Percentiles rank a stretch among this genome's conserved stretches.
Conservation (phyloP, 179 eudicot species). For the Gypsophila paniculata region DNA sequence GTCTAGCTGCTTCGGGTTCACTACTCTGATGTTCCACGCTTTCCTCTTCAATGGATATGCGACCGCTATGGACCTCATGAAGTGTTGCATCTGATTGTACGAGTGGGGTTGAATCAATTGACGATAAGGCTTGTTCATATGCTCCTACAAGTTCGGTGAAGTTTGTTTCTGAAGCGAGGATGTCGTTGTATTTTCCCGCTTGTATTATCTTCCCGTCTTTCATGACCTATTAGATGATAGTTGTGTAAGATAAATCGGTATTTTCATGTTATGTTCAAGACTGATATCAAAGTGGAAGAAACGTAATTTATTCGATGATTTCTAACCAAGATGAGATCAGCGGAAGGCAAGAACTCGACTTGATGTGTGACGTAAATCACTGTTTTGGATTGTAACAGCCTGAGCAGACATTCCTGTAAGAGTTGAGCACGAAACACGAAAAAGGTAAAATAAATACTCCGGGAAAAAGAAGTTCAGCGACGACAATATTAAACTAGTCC, state of each 20-base stretch:
- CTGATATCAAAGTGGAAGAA: slow-evolving; percentile 27
- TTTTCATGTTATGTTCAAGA: neutral
- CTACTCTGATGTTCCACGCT: slow-evolving; percentile 23
- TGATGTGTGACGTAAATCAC: slow-evolving; percentile 87
- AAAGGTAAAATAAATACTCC: too few species aligned
- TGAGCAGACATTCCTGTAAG: slow-evolving; percentile 68
- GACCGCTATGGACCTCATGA: slow-evolving; percentile 13
- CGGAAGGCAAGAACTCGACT: slow-evolving; percentile 79
- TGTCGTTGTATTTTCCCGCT: slow-evolving; percentile 70
- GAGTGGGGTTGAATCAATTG: slow-evolving; percentile 37
- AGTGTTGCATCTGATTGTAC: slow-evolving; percentile 8
- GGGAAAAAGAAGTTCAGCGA: neutral
- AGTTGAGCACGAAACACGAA: neutral
- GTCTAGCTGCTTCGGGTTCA: slow-evolving; percentile 36
- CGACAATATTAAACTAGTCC: too few species aligned
- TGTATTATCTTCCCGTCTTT: slow-evolving; percentile 73
- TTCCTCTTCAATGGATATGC: slow-evolving; percentile 22
- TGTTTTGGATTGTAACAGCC: slow-evolving; percentile 60
- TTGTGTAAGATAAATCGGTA: neutral
- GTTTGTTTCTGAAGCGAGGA: slow-evolving; percentile 64
- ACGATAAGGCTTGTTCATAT: slow-evolving; percentile 62
- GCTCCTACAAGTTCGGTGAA: slow-evolving; percentile 93
- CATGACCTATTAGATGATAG: slow-evolving; percentile 50
- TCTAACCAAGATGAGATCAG: slow-evolving; percentile 84
- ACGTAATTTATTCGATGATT: neutral